Evolutionary conservation across 2,329 filamentous ascomycete species (phyloP), one percentile per base, ranked within the genome.

Genomic region (Colletotrichum abscissum): DNA sequence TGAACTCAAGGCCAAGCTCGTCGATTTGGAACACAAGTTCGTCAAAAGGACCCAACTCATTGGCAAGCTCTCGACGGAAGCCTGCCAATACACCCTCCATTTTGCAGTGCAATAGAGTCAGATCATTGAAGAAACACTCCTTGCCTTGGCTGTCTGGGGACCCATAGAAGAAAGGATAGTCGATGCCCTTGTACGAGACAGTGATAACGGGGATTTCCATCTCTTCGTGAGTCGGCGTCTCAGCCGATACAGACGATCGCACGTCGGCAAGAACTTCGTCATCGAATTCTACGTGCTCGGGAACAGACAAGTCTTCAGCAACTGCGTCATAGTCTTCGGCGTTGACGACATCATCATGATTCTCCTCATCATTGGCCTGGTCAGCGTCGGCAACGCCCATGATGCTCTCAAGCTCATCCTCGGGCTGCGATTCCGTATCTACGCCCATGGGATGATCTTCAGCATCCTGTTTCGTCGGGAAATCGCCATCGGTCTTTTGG

Each of bases 1-100:
- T 81, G 78, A 89, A 88, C 78, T 89, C 87, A 38, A 89, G 81
- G 9, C 86, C 86, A 54, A 89, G 83, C 72, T 88, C 85, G 33
- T 89, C 86, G 59, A 89, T 80, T 72, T 87, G 86, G 54, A 89
- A 82, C n/a, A 86, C 82, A 55, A 89, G 79, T 69, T 89, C 87
- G 65, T 89, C 87, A 22, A 84, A 81, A 4, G 80, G 70, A 5
- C 80, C 78, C 3, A 89, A 78, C 65, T 89, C 88, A 52, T 84
- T 81, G 22, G 80, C 78, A 16, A 89, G 81, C 74, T 88, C 86
- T 7, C 79, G 78, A 35, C 87, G 86, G 35, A 89, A 80, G 5
- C 82, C 82, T 22, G 81, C 78, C 63, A 89, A 76, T 12, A 89
- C 80, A 8, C 81, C 79, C 22, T 85, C 84, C 63, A 89, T 82